Conservation (phyloP, 768 basidiomycete genomes). For the Lanmaoa rubissima region DNA sequence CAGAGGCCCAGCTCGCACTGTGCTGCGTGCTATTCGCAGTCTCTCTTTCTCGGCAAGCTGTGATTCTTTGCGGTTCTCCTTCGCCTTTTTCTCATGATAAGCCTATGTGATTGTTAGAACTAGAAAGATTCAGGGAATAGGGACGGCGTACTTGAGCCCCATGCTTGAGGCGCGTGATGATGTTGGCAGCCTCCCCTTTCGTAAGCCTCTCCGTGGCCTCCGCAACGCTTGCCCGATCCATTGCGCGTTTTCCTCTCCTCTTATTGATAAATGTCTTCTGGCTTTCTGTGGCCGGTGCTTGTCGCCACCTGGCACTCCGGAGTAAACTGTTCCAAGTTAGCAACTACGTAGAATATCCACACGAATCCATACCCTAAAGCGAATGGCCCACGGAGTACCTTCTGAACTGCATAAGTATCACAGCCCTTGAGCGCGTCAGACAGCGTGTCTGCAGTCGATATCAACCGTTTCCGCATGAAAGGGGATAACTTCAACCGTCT, state of each 20-base stretch:
- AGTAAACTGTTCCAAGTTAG: constrained; percentile 44
- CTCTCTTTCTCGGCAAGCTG: constrained; percentile 46
- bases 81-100: constrained; percentile 54
- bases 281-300: constrained; percentile 52
- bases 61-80: constrained; percentile 37
- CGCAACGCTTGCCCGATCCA: constrained; percentile 18
- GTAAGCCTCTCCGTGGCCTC: constrained; percentile 46
- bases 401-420: constrained; percentile 62
- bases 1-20: constrained; percentile 62
- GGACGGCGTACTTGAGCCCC: constrained; percentile 58
- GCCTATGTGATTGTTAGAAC: constrained; percentile 35
- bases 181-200: constrained; percentile 77
- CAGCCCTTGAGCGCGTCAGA: constrained; percentile 62
- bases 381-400: constrained; percentile 51
- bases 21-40: constrained; percentile 48
- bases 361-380: constrained; percentile 44
- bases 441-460: constrained; percentile 56
- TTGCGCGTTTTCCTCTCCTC: constrained; percentile 41
- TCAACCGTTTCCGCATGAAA: constrained; percentile 48
- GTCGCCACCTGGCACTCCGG: constrained; percentile 67
- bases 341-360: background rate
- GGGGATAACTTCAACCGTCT: constrained; percentile 47
- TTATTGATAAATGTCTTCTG: constrained; percentile 60
- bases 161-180: constrained; percentile 75
- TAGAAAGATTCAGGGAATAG: background rate